Conservation (phyloP, 129 eudicot species). For the Deinandra increscens region DNA sequence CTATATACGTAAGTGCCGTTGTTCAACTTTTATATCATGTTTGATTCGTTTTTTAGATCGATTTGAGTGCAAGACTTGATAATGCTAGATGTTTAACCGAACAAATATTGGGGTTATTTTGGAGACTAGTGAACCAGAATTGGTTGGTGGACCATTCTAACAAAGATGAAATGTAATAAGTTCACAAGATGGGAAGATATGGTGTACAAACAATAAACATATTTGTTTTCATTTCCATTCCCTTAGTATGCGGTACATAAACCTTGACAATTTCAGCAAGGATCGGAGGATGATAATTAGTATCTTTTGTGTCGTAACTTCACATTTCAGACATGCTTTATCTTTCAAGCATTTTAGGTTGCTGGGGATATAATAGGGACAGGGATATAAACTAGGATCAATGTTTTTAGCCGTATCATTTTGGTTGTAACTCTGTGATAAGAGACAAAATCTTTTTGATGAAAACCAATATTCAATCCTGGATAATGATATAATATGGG, state of each 20-base stretch:
- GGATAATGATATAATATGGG: no score
- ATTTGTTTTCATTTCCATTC: not conserved
- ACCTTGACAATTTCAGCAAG: constrained; percentile 2
- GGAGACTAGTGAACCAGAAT: not conserved
- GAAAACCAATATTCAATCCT: no score
- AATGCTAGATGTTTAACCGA: constrained; percentile 13
- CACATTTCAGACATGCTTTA: not conserved
- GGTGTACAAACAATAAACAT: not conserved
- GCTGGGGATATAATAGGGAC: no score
- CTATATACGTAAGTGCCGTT: no score
- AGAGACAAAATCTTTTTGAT: no score
- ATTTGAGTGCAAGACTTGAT: no score
- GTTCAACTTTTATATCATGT: no score
- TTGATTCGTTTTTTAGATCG: no score
- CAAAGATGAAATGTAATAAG: not conserved
- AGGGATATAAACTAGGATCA: no score
- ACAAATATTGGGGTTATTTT: constrained; percentile 4
- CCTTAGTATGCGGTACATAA: constrained; percentile 4
- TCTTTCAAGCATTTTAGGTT: constrained; percentile 12
- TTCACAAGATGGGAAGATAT: not conserved
- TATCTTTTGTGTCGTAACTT: constrained; percentile 11
- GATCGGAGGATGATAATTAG: not conserved
- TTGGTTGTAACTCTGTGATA: no score
- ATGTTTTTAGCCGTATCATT: no score
- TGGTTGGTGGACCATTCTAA: not conserved